Evolutionary conservation across 2,329 filamentous ascomycete species (phyloP), one percentile per base, ranked within the genome.

Genomic region (Coniochaeta prunicola): DNA sequence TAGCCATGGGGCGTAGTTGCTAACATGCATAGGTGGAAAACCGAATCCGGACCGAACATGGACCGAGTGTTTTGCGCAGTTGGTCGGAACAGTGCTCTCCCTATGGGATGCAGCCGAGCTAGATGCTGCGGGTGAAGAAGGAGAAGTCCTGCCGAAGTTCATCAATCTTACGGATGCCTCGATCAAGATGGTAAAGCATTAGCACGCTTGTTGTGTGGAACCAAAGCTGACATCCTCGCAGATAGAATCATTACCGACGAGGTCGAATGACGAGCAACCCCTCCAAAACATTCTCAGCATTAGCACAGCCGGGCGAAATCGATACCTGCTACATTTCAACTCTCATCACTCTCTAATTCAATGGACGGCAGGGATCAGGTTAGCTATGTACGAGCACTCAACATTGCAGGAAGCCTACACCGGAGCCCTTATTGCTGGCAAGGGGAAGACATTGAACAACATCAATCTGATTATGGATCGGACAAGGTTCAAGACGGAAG

Each of bases 161-260:
- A 92, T 99, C 72, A 99, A 99, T 69, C 76, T 99, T 60, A 96
- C 94, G 7, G 94, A 99, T 80, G 94, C 94, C 21, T 96, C 94
- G 0, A 92, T 99, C 66, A 96, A 96, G 74, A 97, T 97, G 92
- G 94, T 97, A 81, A 65, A 7, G 8, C 9, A 36, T n/a, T n/a
- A 21, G 19, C 13, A 34, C 30, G 30, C 21, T 7, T 31, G 6
- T 24, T 15, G 34, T 55, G 30, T 17, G 17, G 3, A 12, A 33
- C 17, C 53, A 42, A 57, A 53, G 58, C 61, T 68, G 56, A 69
- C 62, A 59, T 26, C 56, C 61, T 7, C 50, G 19, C 63, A 93
- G 90, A 92, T 94, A 65, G 89, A 97, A 70, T 93, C 91, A 13
- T 81, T 99, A 48, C 92, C 92, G 3, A 96, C 94, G 57, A 87